Evolutionary conservation across 139 green algal genomes (phyloP), one percentile per base, ranked within the genome.

Genomic region (Prasinococcaceae sp.): DNA sequence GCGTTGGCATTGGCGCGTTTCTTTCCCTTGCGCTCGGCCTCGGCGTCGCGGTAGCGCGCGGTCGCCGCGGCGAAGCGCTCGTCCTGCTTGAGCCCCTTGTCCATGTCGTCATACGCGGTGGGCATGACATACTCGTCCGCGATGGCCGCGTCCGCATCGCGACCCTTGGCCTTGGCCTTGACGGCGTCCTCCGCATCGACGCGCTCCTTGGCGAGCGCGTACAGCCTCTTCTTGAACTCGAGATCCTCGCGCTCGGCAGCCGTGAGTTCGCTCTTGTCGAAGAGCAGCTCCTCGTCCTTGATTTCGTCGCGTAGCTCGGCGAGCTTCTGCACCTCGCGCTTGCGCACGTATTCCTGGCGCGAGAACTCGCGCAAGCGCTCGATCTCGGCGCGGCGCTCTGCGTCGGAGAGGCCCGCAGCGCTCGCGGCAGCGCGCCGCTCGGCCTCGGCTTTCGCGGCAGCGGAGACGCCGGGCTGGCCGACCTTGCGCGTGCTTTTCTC

Each of bases 321-420:
- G 9, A 93, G 63, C 69, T 93, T 93, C 26, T 81, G 64, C 28
- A 70, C 64, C 65, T 96, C 86, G 0, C 90, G 72, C 58, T 94
- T 94, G 35, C 77, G 76, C 29, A 98, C 70, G 73, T 98, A 98
- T 65, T 93, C 86, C 76, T 96, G 85, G 2, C 90, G 58, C 3
- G 81, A 86, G 19, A 92, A 55, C 26, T 94, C 83, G 2, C 88
- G 50, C 22, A 66, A 30, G 51, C 68, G 69, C 22, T 50, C 50
- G 12, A 78, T 22, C 14, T 68, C 24, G n/a, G 48, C 58, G 8
- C 4, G 35, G 33, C 69, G 57, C 6, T 53, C 37, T 17, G 58
- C 56, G 6, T 60, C 73, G 17, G n/a, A 9, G 12, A 41, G 14
- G 41, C 20, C 3, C 43, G 22, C 9, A 53, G 39, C 57, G 57